Base-by-base conservation (phyloP, 345 rosid genomes). In the Linum usitatissimum region DNA sequence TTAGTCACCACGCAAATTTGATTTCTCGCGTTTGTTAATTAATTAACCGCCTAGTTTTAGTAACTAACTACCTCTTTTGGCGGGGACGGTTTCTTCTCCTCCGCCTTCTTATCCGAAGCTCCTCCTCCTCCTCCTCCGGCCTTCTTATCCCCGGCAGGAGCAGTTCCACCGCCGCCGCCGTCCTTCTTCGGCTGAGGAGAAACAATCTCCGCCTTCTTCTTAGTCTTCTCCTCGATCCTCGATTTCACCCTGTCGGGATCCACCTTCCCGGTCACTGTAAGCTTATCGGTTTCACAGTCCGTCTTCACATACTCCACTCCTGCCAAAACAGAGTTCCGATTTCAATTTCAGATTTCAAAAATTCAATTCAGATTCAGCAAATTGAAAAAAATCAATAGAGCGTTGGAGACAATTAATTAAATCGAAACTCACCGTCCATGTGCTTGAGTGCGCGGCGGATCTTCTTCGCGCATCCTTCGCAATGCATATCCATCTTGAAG, bases 381-480 rank as follows among this genome's bases (percentile, higher is more conserved):
- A 34, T 34, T 34, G 38, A 34, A 34, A 34, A 34, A 34, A 34
- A 4, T 34, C 36, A 38, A 36, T 31, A 3, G 7, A 31, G 7
- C 51, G 51, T 10, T 10, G 51, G 17, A 45, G 48, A 40, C 10
- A 40, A 1, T 23, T 23, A 23, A 23, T 7, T 12, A 12, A 45
- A 15, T 3, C 7, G 9, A 2, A 14, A 15, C 54, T 53, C 39
- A 73, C 77, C 77, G 18, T 68, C 77, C 34, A 73, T 60, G 40
- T 28, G 67, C 5, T 57, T 73, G 5, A 73, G 69, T 3, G 62
- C 70, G 55, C 63, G 69, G 53, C 39, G 65, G 30, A 73, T 36
- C 61, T 73, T 73, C 83, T 84, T 87, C 21, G 94, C 96, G 55
- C 99, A 93, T 18, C 94, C 97, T 61, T 89, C 91, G 42, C 99